phyloP scores from a whole-genome alignment of 83 land plant genomes.

The Picea abies region DNA sequence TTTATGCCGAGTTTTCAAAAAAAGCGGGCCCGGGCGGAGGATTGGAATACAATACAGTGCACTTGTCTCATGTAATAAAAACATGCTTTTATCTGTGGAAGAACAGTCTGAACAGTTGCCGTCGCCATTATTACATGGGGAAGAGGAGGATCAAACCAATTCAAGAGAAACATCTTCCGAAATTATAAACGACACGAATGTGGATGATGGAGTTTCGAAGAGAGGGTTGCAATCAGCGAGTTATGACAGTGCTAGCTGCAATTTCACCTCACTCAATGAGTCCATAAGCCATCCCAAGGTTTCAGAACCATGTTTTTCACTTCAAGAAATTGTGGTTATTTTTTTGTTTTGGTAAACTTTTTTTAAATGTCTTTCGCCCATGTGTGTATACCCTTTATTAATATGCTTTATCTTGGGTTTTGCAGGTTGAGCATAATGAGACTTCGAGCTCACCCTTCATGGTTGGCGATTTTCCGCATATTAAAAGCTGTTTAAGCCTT shows the following conservation, averaged over 20 bases:
- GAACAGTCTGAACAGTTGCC: too few relatives aligned
- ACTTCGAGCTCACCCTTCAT: background rate
- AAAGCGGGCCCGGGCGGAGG: constrained; percentile 31
- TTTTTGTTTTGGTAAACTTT: background rate
- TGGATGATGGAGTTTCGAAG: too few relatives aligned
- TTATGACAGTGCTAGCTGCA: too few relatives aligned
- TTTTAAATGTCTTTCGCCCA: background rate
- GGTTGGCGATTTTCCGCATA: too few relatives aligned
- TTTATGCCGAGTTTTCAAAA: constrained; percentile 40
- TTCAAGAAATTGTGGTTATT: too few relatives aligned
- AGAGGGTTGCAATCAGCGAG: too few relatives aligned
- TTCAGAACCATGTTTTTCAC: background rate
- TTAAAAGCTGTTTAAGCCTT: too few relatives aligned
- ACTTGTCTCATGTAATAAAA: too few relatives aligned
- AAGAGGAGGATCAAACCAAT: background rate
- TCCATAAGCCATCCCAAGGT: background rate
- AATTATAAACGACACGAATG: too few relatives aligned
- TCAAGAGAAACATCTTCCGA: background rate
- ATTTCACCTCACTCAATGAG: background rate
- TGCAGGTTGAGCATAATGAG: background rate
- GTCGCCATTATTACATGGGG: background rate
- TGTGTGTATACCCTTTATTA: background rate
- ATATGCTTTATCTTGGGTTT: background rate
- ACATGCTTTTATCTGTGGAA: too few relatives aligned
- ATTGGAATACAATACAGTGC: constrained; percentile 24